Conservation (phyloP, 2,329 filamentous ascomycete genomes). For the Diaporthe destruens region DNA sequence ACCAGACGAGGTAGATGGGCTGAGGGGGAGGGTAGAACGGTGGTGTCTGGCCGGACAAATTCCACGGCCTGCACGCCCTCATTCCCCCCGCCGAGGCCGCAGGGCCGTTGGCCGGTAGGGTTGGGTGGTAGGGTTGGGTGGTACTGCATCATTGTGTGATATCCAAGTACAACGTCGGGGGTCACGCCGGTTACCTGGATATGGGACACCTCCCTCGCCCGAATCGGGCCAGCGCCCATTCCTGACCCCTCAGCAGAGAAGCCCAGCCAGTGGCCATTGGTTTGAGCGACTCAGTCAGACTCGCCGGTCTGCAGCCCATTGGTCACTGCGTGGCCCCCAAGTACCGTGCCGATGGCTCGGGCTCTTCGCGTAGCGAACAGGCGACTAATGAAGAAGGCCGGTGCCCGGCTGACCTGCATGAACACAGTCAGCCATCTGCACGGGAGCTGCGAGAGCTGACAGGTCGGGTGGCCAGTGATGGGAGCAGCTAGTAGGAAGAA, state of each 20-base stretch:
- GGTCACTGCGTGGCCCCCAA: conserved; percentile 16
- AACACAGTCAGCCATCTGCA: conserved; percentile 31
- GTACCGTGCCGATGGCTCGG: conserved; percentile 28
- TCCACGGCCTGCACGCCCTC: conserved; percentile 34
- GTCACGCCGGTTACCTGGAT: conserved; percentile 28
- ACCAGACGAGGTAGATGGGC: not conserved
- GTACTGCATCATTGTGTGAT: conserved; percentile 36
- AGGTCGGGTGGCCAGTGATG: not conserved
- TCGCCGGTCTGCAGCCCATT: conserved; percentile 7
- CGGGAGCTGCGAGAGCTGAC: conserved; percentile 30
- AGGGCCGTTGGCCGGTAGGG: conserved; percentile 28
- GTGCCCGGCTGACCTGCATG: conserved; percentile 30
- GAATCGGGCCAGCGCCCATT: conserved; percentile 31
- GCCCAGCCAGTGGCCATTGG: conserved; percentile 8
- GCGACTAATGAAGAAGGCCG: conserved; percentile 22
- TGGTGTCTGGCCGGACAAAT: conserved; percentile 30
- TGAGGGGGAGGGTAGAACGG: conserved; percentile 10
- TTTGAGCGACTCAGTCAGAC: conserved; percentile 6
- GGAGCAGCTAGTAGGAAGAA: conserved; percentile 9
- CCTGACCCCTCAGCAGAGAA: conserved; percentile 15
- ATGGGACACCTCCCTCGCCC: conserved; percentile 22
- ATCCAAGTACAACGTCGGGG: conserved; percentile 31
- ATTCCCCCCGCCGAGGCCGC: conserved; percentile 17
- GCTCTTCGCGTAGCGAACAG: conserved; percentile 16
- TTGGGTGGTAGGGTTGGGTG: conserved; percentile 31